Evolutionary conservation across 148 eudicot species (phyloP), one percentile per base, ranked within the genome.

Genomic region (Rhododendron simsii): DNA sequence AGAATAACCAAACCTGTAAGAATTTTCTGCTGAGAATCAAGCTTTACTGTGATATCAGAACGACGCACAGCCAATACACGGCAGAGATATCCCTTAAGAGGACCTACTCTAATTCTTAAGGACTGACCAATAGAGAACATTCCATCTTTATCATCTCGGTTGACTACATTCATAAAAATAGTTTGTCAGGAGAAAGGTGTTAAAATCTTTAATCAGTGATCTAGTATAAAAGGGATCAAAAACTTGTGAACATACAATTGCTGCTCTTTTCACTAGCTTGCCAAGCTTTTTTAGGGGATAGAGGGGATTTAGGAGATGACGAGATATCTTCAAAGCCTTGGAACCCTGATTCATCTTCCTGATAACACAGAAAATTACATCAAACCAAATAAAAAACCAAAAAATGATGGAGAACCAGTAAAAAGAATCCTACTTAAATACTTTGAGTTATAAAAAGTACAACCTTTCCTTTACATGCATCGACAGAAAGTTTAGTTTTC

Each of bases 1-100:
- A 44, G 21, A 5, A 79, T 74, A 45, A 84, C 86, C 91, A 83
- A 85, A 97, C 99, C 99, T 92, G 99, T 94, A 83, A 95, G 93
- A 90, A 95, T 93, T 87, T 93, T 97, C 51, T 94, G 98, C 90
- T 94, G 91, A 84, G 99, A 97, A 92, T 95, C 98, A 84, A 97
- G 92, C 87, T 97, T 97, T 87, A 97, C 99, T 26, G 95, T 93
- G 85, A 97, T 91, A 87, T 94, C 96, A 81, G 98, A 91, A 79
- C 91, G 92, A 53, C 98, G 98, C 83, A 97, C 67, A 50, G 98
- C 98, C 88, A 95, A 80, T 69, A 94, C 98, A 57, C 98, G 95
- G 85, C 99, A 97, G 50, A 92, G 92, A 87, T 95, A 97, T 44
- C 99, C 99, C 95, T 97, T 97, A 75, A 97, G 91, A 86, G 98